Evolutionary conservation across 257 asterid genomes (phyloP).

Genomic region (Striga asiatica): DNA sequence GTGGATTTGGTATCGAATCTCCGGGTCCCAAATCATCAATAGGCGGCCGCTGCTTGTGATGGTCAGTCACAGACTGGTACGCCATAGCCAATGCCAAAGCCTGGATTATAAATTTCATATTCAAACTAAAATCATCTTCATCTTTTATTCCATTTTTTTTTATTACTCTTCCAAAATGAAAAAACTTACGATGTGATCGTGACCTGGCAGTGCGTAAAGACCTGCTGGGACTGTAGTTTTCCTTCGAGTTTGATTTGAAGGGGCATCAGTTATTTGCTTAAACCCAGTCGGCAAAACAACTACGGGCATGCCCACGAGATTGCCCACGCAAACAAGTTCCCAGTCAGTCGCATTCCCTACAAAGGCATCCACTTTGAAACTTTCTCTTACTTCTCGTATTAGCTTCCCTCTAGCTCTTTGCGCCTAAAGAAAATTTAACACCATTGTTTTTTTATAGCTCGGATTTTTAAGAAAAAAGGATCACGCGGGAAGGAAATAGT

Average conservation of each 20-base stretch:
- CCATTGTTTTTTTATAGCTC: background rate
- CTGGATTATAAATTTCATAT: too few relatives aligned
- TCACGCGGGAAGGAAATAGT: background rate
- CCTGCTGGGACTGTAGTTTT: slow-evolving; percentile 65
- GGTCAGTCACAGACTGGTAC: slow-evolving; percentile 59
- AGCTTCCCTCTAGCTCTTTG: slow-evolving; percentile 81
- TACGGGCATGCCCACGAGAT: slow-evolving; percentile 88
- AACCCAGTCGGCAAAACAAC: slow-evolving; percentile 75
- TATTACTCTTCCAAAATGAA: too few relatives aligned
- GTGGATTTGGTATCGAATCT: background rate
- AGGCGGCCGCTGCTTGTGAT: slow-evolving; percentile 4
- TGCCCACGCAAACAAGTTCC: slow-evolving; percentile 74
- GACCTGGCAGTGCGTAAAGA: slow-evolving; percentile 79
- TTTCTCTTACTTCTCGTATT: slow-evolving; percentile 53
- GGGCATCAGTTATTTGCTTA: slow-evolving; percentile 48
- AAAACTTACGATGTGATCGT: slow-evolving; percentile 66
- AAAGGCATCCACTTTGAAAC: slow-evolving; percentile 66
- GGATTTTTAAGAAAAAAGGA: background rate
- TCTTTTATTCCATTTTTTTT: too few relatives aligned
- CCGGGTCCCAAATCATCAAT: background rate
- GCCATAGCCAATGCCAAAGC: slow-evolving; percentile 90
- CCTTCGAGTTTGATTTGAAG: slow-evolving; percentile 43
- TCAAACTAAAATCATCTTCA: background rate
- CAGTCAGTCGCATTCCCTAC: slow-evolving; percentile 78
- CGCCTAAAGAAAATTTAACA: slow-evolving; percentile 35